A percentile compares a stretch with the other conserved stretches of the same genome.
These are phyloP conservation scores for Pythium phragmiticola DNA, from an alignment of 352 stramenopile species.

Conservation along the genomic window DNA sequence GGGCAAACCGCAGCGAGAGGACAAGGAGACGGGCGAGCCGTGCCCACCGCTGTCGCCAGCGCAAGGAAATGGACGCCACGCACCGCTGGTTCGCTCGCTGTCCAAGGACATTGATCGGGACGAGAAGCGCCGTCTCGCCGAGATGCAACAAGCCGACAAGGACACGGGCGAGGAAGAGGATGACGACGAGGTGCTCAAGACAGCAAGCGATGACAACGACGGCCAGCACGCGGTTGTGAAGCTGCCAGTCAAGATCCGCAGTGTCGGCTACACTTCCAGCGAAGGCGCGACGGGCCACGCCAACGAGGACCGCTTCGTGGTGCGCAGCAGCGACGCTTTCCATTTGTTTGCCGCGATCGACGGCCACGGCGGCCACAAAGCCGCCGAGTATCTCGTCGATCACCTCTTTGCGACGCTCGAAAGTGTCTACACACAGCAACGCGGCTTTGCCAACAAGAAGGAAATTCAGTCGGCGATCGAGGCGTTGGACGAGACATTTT, in stretches of 20 bases:
- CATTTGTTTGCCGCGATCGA: conserved; percentile 73
- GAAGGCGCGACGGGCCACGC: conserved; percentile 55
- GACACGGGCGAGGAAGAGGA: conserved; percentile 27
- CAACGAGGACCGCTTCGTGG: conserved; percentile 67
- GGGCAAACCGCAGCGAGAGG: conserved; percentile 16
- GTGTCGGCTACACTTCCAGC: conserved; percentile 40
- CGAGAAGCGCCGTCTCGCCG: conserved; percentile 11
- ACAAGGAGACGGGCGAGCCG: neutral
- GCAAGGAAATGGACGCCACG: neutral
- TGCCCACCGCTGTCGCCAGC: neutral
- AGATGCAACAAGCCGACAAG: conserved; percentile 18
- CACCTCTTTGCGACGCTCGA: conserved; percentile 48
- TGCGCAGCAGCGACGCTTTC: conserved; percentile 53
- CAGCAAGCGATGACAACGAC: neutral
- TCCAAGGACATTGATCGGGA: conserved; percentile 23
- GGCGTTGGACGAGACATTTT: conserved; percentile 46
- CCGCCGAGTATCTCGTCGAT: conserved; percentile 55
- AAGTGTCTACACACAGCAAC: conserved; percentile 30
- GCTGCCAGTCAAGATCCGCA: conserved; percentile 25
- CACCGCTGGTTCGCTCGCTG: conserved; percentile 14
- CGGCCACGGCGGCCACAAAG: conserved; percentile 62
- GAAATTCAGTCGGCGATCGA: conserved; percentile 43
- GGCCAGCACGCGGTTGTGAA: neutral
- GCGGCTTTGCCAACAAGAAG: conserved; percentile 18
- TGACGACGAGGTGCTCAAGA: conserved; percentile 16